Conservation (phyloP, 1,284 basidiomycete species). For the Cronartium ribicola region DNA sequence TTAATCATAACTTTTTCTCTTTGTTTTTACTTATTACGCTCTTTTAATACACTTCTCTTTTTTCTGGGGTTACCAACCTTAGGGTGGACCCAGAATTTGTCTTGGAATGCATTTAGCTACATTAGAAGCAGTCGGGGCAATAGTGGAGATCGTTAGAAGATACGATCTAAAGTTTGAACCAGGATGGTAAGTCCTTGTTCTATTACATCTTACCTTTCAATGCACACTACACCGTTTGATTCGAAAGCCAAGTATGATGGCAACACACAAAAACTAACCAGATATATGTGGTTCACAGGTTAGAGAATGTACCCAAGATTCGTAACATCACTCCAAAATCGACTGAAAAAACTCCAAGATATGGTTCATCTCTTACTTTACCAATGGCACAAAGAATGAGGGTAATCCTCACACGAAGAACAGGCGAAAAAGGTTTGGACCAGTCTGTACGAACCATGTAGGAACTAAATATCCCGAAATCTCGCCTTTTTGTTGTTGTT, state of each 20-base stretch:
- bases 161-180: conserved; percentile 35
- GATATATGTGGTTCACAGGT: conserved; percentile 6
- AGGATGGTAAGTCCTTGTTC: conserved; percentile 22
- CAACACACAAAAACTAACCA: neutral
- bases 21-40: no score
- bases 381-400: conserved; percentile 37
- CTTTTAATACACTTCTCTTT: no score
- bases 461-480: no score
- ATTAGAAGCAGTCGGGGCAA: conserved; percentile 27
- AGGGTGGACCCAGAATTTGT: conserved; percentile 41
- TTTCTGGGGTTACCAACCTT: neutral
- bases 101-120: conserved; percentile 36
- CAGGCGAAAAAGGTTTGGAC: no score
- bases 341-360: conserved; percentile 25
- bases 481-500: no score
- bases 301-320: conserved; percentile 35
- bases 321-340: conserved; percentile 25
- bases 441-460: no score
- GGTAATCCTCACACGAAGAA: conserved; percentile 5
- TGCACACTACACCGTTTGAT: no score
- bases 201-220: neutral
- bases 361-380: conserved; percentile 35
- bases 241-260: neutral
- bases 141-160: conserved; percentile 25
- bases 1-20: no score